Base-by-base conservation (phyloP, 176 grass and related monocot genomes). In the Oropetium thomaeum region DNA sequence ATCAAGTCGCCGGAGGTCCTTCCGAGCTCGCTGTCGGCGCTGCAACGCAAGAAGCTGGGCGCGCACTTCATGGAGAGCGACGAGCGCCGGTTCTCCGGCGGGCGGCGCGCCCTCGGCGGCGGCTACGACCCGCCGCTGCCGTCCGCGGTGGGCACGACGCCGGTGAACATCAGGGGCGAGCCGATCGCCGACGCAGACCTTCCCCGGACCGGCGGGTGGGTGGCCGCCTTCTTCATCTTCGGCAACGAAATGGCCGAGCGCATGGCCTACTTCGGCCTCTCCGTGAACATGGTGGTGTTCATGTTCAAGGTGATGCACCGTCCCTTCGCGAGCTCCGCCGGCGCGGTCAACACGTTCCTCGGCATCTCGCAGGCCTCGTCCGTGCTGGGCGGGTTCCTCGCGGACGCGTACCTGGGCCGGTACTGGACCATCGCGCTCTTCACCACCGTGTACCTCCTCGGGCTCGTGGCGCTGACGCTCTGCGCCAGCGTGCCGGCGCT, bases 341-440 rank as follows among this genome's bases (percentile, higher is more conserved):
- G 83, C 76, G 79, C 86, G 8, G 94, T 97, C 12, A 93, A 97
- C 83, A 93, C 75, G 71, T 97, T 97, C 79, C 74, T 97, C 26
- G 94, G 94, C 13, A 97, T 97, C 92, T 97, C 94, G 30, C 94
- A 97, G 86, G 77, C 83, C 40, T 97, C 94, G 66, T 87, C 94
- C 54, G 88, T 97, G 22, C 77, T 97, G 29, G 94, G 94, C 22
- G 94, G 94, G 14, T 97, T 97, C 74, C 85, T 97, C 59, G 94
- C 94, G 26, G 94, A 97, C 85, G 94, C 94, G 64, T 97, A 97
- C 74, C 90, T 97, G 0, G 94, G 94, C 11, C 86, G 94, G 30
- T 97, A 97, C 84, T 97, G 94, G 94, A 97, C 90, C 55, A 93
- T 97, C 67, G 86, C 94, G 5, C 15, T 77, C 65, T 97, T 97